Conservation (phyloP, 2,329 filamentous ascomycete genomes). For the Coniochaeta sp. region DNA sequence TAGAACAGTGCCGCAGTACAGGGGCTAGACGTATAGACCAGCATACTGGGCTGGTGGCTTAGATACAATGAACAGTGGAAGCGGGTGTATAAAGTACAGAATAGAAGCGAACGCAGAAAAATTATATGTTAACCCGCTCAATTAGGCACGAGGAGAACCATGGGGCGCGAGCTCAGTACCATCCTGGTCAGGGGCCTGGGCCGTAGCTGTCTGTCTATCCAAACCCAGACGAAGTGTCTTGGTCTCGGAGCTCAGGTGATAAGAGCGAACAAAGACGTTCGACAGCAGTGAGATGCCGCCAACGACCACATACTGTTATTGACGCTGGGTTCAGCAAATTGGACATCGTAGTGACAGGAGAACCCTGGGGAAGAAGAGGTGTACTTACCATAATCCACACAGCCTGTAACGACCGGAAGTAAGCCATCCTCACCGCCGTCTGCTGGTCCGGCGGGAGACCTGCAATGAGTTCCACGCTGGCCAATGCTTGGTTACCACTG, state of each 20-base stretch:
- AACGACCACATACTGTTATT: slow-evolving; percentile 7
- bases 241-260: slow-evolving; percentile 7
- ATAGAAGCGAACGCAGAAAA: too few relatives aligned
- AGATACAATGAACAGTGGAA: too few relatives aligned
- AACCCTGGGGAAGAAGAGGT: not conserved
- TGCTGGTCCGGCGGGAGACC: slow-evolving; percentile 32
- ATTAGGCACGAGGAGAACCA: too few relatives aligned
- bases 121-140: too few relatives aligned
- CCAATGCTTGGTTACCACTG: slow-evolving; percentile 42
- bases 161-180: too few relatives aligned
- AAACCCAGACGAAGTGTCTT: slow-evolving; percentile 7
- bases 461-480: slow-evolving; percentile 43
- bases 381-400: slow-evolving; percentile 10
- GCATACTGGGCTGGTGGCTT: too few relatives aligned
- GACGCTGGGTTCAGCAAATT: not conserved
- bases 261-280: slow-evolving; percentile 6
- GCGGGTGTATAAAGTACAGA: too few relatives aligned
- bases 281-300: slow-evolving; percentile 4
- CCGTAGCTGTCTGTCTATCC: slow-evolving; percentile 1
- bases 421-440: slow-evolving; percentile 15
- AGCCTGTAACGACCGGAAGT: slow-evolving; percentile 6
- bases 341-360: not conserved
- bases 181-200: not conserved
- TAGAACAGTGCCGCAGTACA: too few relatives aligned
- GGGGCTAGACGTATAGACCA: too few relatives aligned